Evolutionary conservation across 768 basidiomycete genomes (phyloP), one percentile per base, ranked within the genome.

Genomic region (Panellus pusillus): DNA sequence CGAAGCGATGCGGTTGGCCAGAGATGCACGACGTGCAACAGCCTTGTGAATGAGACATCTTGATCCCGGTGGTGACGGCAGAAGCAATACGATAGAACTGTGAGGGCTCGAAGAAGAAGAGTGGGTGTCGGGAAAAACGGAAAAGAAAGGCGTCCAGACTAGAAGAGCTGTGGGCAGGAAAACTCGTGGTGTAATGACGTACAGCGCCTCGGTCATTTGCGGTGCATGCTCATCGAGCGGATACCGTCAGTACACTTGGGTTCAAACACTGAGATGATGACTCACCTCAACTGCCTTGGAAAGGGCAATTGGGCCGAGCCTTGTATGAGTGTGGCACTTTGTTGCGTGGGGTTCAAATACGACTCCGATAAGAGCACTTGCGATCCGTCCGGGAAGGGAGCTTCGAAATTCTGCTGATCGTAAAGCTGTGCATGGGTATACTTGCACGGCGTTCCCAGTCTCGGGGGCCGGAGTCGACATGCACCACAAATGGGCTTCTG

Each of bases 1-100:
- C 14, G 38, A n/a, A n/a, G 49, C 39, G 19, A 60, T 15, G 6
- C 44, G 50, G 17, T 12, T 41, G 36, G 47, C 58, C 58, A 60
- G 32, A 60, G 58, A 19, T 24, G 9, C n/a, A 60, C 36, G 17
- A 43, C 44, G n/a, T 42, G 14, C 8, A 47, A 9, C 7, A 56
- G 55, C 1, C 29, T 44, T 32, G 13, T 32, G 13, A 32, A 32
- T 32, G 31, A 13, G 31, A 32, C n/a, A 15, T 9, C 39, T 7
- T 6, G 39, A 40, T 6, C 6, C 6, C 6, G 15, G 24, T 14
- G 19, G 48, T 11, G 48, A 41, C 37, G 28, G 24, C 6, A 12
- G 31, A n/a, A 8, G 29, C 15, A 18, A 13, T 6, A 5, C 31
- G 35, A 12, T 28, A 27, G 9, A 24, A 28, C 7, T 42, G 8